Conservation (phyloP, 139 green algal species). For the Marvania coccoides region DNA sequence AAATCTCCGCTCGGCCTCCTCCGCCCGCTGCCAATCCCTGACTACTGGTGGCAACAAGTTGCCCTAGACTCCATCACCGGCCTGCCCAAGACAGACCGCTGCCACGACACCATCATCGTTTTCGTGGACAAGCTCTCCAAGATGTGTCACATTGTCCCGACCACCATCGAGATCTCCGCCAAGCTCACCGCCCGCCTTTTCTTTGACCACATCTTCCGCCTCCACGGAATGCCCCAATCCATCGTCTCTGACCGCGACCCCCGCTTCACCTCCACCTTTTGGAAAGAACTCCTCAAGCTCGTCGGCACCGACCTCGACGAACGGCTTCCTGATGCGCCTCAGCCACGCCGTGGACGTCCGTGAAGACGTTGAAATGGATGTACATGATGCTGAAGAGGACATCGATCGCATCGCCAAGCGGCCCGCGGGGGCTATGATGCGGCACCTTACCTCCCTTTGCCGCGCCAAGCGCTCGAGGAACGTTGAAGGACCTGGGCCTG, state of each 20-base stretch:
- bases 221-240: constrained; percentile 10
- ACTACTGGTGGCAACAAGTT: constrained; percentile 23
- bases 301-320: constrained; percentile 7
- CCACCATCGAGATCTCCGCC: constrained; percentile 12
- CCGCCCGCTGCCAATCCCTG: constrained; percentile 33
- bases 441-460: no score
- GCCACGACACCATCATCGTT: constrained; percentile 33
- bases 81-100: constrained; percentile 19
- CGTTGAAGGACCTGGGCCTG: no score
- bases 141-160: constrained; percentile 33
- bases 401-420: no score
- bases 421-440: no score
- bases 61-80: constrained; percentile 50
- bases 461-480: no score
- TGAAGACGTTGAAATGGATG: no score
- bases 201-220: constrained; percentile 10
- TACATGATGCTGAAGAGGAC: no score
- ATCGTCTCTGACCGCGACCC: constrained; percentile 29
- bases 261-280: constrained; percentile 25
- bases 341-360: no score
- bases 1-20: no score
- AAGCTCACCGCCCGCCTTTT: constrained; percentile 9
- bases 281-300: not conserved
- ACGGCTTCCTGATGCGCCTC: no score
- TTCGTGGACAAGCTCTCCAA: constrained; percentile 55